phyloP scores from a whole-genome alignment of 257 asterid species.

The Euphrasia confusa region DNA sequence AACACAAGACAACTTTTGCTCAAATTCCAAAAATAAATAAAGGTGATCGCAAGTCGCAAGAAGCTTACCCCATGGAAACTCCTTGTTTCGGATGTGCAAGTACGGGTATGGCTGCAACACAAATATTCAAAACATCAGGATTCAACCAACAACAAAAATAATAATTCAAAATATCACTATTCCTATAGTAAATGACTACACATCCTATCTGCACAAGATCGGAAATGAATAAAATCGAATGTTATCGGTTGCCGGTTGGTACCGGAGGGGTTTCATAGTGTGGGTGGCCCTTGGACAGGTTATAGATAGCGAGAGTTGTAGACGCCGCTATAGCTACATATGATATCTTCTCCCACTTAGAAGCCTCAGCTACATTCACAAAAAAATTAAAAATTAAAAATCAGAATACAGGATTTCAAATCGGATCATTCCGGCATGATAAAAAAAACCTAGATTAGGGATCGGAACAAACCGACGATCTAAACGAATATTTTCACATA shows the following conservation, averaged over 20 bases:
- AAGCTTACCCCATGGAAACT: slow-evolving; percentile 79
- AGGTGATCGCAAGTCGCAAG: neutral
- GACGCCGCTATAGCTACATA: slow-evolving; percentile 48
- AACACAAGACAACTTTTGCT: neutral
- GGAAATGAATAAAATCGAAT: neutral
- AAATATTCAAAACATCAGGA: slow-evolving; percentile 15
- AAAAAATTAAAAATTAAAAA: too few relatives aligned
- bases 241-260: slow-evolving; percentile 30
- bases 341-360: slow-evolving; percentile 77
- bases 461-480: neutral
- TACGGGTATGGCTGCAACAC: slow-evolving; percentile 55
- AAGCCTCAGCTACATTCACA: slow-evolving; percentile 51
- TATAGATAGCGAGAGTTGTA: slow-evolving; percentile 33
- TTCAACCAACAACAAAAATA: neutral
- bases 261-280: slow-evolving; percentile 64
- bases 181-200: neutral
- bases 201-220: neutral
- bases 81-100: slow-evolving; percentile 78
- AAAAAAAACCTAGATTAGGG: slow-evolving; percentile 12
- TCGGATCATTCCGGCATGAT: neutral
- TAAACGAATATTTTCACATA: neutral
- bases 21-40: neutral
- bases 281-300: slow-evolving; percentile 65
- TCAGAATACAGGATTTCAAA: neutral
- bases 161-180: neutral